These are phyloP conservation scores for Mallotus nudiflorus DNA, from an alignment of 345 rosid genomes.

Conservation along the genomic window DNA sequence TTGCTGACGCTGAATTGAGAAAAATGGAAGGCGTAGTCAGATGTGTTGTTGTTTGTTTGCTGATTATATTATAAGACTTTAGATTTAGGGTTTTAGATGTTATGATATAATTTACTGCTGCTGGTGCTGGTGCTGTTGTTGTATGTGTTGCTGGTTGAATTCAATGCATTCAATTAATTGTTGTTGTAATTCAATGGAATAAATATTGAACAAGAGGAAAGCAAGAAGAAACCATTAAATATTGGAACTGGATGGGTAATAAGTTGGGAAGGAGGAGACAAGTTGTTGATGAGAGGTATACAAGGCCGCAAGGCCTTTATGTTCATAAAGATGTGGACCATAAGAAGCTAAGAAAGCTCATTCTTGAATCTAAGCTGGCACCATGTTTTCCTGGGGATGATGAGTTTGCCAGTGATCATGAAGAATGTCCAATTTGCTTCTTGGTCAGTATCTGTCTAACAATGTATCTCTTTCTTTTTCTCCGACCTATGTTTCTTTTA, in stretches of 20 bases:
- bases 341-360: slow-evolving; percentile 93
- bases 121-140: too few species aligned
- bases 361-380: slow-evolving; percentile 93
- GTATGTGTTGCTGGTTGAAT: neutral
- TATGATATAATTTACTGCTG: neutral
- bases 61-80: neutral
- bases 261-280: slow-evolving; percentile 87
- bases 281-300: slow-evolving; percentile 86
- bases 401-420: slow-evolving; percentile 69
- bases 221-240: neutral
- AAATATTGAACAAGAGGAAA: neutral
- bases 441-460: slow-evolving; percentile 55
- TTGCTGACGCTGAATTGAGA: neutral
- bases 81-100: slow-evolving; percentile 4
- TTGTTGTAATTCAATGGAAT: neutral
- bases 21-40: neutral
- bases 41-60: neutral
- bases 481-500: neutral
- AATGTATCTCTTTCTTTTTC: neutral
- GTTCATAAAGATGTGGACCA: slow-evolving; percentile 85
- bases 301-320: slow-evolving; percentile 91
- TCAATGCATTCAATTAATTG: neutral
- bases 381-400: slow-evolving; percentile 98
- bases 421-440: slow-evolving; percentile 98
- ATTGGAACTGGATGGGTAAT: slow-evolving; percentile 96